phyloP scores from a whole-genome alignment of 2,329 filamentous ascomycete genomes.

The Pseudocercospora fuligena region DNA sequence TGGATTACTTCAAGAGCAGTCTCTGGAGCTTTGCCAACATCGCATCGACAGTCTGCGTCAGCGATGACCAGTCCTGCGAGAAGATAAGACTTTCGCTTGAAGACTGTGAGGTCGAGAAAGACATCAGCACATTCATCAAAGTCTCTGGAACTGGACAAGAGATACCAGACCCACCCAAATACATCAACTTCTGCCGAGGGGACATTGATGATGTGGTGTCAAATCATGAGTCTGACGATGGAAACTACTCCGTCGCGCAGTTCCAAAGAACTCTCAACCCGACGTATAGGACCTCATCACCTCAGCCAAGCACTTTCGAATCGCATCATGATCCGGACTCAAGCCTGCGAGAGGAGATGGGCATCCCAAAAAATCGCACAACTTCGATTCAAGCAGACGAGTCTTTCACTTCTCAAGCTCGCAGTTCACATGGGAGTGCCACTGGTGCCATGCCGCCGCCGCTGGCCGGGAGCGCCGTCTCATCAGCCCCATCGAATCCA shows the following conservation, averaged over 20 bases:
- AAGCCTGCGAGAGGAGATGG: conserved; percentile 71
- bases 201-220: conserved; percentile 80
- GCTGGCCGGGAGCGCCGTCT: conserved; percentile 31
- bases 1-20: conserved; percentile 97
- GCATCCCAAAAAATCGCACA: conserved; percentile 51
- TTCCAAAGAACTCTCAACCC: conserved; percentile 96
- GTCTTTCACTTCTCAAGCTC: conserved; percentile 33
- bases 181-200: conserved; percentile 97
- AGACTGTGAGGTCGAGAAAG: conserved; percentile 94
- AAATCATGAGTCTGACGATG: conserved; percentile 77
- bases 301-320: conserved; percentile 89
- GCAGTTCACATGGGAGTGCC: conserved; percentile 38
- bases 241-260: conserved; percentile 90
- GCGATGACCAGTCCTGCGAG: conserved; percentile 91
- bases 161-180: conserved; percentile 94
- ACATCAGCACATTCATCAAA: conserved; percentile 86
- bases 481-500: conserved; percentile 30
- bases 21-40: conserved; percentile 98
- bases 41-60: conserved; percentile 94
- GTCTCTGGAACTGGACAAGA: conserved; percentile 92
- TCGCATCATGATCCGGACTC: conserved; percentile 89
- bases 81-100: conserved; percentile 93
- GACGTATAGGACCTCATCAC: conserved; percentile 92
- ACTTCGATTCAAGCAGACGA: conserved; percentile 40
- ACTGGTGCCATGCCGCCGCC: conserved; percentile 26